A percentile compares a stretch with the other conserved stretches of the same genome.
These are phyloP conservation scores for Ceratobasidium sp. DNA, from an alignment of 1,284 basidiomycete species.

Conservation along the genomic window DNA sequence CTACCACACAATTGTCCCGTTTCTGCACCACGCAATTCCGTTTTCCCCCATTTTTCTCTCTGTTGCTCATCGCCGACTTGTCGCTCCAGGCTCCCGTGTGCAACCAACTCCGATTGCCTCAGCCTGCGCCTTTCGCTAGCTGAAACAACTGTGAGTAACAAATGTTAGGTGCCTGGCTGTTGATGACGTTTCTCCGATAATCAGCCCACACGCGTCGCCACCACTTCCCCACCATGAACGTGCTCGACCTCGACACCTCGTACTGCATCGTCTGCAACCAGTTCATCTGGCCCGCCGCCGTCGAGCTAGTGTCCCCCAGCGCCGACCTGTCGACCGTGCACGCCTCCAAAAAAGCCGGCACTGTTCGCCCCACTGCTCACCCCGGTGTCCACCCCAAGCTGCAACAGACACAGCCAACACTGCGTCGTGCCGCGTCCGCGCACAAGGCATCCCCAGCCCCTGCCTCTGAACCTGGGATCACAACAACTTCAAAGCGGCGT, in stretches of 20 bases:
- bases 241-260: slow-evolving; percentile 42
- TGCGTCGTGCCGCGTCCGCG: slow-evolving; percentile 22
- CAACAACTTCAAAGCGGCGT: slow-evolving; percentile 62
- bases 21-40: neutral
- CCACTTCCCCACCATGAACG: slow-evolving; percentile 32
- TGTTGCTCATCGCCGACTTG: slow-evolving; percentile 25
- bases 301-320: slow-evolving; percentile 5
- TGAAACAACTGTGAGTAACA: slow-evolving; percentile 44
- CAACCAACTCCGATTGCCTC: slow-evolving; percentile 25
- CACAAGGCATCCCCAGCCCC: slow-evolving; percentile 10
- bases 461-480: slow-evolving; percentile 16
- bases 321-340: slow-evolving; percentile 29
- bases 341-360: slow-evolving; percentile 33
- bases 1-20: slow-evolving; percentile 30
- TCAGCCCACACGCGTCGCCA: slow-evolving; percentile 23
- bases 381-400: neutral
- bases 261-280: slow-evolving; percentile 45
- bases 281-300: slow-evolving; percentile 43
- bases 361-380: slow-evolving; percentile 6
- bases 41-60: slow-evolving; percentile 14
- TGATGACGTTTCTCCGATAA: slow-evolving; percentile 9
- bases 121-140: slow-evolving; percentile 12
- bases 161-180: slow-evolving; percentile 14
- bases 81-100: slow-evolving; percentile 22
- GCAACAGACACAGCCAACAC: slow-evolving; percentile 16